These are phyloP conservation scores for Aspergillus tanneri DNA, from an alignment of 2,329 filamentous ascomycete species.

Conservation along the genomic window DNA sequence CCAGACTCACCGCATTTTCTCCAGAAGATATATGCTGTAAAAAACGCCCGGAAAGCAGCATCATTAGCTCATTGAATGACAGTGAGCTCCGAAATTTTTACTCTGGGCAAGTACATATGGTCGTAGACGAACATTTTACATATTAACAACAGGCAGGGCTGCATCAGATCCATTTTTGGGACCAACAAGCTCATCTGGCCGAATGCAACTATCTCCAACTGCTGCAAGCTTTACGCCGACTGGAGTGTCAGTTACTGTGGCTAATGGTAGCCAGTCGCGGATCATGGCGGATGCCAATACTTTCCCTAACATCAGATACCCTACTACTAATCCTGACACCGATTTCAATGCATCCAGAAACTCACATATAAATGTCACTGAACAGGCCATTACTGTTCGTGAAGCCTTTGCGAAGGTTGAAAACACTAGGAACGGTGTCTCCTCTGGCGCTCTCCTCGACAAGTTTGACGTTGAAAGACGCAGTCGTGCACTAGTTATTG, in stretches of 20 bases:
- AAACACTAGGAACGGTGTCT: constrained; percentile 9
- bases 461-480: constrained; percentile 29
- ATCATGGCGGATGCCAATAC: constrained; percentile 13
- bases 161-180: constrained; percentile 33
- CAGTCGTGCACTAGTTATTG: constrained; percentile 33
- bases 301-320: constrained; percentile 19
- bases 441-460: constrained; percentile 16
- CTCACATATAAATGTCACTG: constrained; percentile 11
- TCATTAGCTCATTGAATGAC: constrained; percentile 17
- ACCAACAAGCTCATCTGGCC: constrained; percentile 17
- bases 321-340: constrained; percentile 22
- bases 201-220: constrained; percentile 58
- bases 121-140: no score
- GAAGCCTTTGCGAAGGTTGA: constrained; percentile 26
- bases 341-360: constrained; percentile 16
- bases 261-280: constrained; percentile 10
- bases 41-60: constrained; percentile 21
- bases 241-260: constrained; percentile 19
- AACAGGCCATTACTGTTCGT: constrained; percentile 19
- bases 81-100: constrained; percentile 20
- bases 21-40: constrained; percentile 56
- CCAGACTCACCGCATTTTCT: constrained; percentile 63
- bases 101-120: constrained; percentile 22
- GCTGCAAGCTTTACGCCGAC: constrained; percentile 62
- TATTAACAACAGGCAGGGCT: constrained; percentile 15